Base-by-base conservation (phyloP, 129 eudicot genomes). In the Chrysanthemum lavandulifolium region DNA sequence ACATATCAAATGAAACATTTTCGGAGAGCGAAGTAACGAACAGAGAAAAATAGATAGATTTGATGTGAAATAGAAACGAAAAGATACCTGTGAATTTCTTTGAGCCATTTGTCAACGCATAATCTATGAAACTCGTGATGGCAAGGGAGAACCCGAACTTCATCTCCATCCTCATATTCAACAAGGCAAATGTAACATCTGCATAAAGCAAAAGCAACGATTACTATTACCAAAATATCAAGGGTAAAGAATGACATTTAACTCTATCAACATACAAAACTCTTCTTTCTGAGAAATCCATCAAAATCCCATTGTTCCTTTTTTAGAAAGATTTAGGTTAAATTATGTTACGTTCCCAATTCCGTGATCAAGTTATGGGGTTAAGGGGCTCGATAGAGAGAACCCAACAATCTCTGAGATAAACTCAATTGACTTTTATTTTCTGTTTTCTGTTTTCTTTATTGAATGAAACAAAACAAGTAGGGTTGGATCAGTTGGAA, bases 141-240 rank as follows among this genome's bases (percentile, higher is more conserved):
- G 76, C 98, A 94, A 45, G 97, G 98, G 23, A 94, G 83, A 59
- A 81, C 76, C 66, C 98, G 74, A 67, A 94, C 82, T 73, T 78
- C 78, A 75, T 94, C 98, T 73, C 93, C 96, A 77, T 94, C 91
- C 57, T 90, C 98, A 18, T 94, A 94, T 86, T 94, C 98, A 80
- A 90, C 89, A 67, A 94, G 98, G 79, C 98, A 94, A 61, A 94
- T 90, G 68, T 94, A 90, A 76, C 98, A 94, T 76, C 98, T 94
- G 87, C 72, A 14, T 3, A 72, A 23, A 50, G 5, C 15, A 71
- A 72, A 65, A 19, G 15, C 29, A 13, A 54, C 29, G 21, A 68
- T 69, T 31, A 16, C 13, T 29, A 52, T 31, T 19, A 21, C 56
- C 51, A 67, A 18, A 12, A 54, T 58, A 27, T 68, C 53, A 11